These are phyloP conservation scores for Scortechinia acanthostroma DNA, from an alignment of 2,329 filamentous ascomycete genomes.

Conservation along the genomic window DNA sequence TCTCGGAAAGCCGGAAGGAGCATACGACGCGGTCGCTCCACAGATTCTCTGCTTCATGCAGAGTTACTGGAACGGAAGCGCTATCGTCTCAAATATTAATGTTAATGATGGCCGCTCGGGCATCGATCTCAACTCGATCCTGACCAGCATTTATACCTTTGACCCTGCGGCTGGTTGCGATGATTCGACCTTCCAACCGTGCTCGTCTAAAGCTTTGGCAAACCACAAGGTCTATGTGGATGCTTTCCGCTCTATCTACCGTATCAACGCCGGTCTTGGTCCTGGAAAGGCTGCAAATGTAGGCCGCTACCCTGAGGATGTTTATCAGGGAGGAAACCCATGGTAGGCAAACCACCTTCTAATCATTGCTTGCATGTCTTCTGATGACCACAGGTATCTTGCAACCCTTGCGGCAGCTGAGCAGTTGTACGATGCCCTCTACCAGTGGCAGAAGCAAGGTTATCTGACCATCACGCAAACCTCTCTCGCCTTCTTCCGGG, in stretches of 20 bases:
- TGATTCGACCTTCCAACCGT: constrained; percentile 47
- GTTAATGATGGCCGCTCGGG: constrained; percentile 36
- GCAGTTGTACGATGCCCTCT: background rate
- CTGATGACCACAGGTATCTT: background rate
- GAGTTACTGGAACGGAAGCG: constrained; percentile 49
- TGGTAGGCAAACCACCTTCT: too few relatives aligned
- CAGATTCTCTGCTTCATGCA: constrained; percentile 44
- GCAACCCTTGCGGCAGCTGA: background rate
- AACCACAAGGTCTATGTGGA: constrained; percentile 49
- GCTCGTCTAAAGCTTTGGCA: constrained; percentile 37
- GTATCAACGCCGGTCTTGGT: constrained; percentile 38
- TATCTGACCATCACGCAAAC: background rate
- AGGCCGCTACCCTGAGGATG: constrained; percentile 39
- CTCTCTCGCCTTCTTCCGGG: background rate
- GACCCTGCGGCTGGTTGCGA: constrained; percentile 40
- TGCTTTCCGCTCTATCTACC: constrained; percentile 43
- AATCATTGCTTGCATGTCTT: too few relatives aligned
- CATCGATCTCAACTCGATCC: constrained; percentile 45
- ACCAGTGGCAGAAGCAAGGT: background rate
- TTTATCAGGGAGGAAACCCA: constrained; percentile 47
- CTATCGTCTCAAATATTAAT: constrained; percentile 43
- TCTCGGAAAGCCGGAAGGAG: constrained; percentile 36
- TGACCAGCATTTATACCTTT: constrained; percentile 37
- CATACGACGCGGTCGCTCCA: constrained; percentile 40
- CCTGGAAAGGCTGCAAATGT: constrained; percentile 31